Conservation (phyloP, 192 early-diverging fungal genomes). For the Gaertneriomyces sp. region DNA sequence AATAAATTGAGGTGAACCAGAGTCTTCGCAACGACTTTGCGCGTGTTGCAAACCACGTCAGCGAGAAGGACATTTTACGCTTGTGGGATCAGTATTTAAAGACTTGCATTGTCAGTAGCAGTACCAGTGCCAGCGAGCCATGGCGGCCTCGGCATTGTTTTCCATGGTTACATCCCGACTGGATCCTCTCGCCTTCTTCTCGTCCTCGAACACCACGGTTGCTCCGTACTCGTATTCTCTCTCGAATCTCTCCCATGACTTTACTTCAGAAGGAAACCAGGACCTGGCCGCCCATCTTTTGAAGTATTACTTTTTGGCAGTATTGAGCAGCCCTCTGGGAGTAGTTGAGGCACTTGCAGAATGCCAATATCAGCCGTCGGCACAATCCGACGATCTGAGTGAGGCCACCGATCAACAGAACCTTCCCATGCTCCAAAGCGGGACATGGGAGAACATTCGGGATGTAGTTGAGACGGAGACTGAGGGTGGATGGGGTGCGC, state of each 20-base stretch:
- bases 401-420: background rate
- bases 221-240: slow-evolving; percentile 1
- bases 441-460: slow-evolving; percentile 36
- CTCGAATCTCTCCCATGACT: background rate
- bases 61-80: too few species aligned
- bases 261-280: slow-evolving; percentile 9
- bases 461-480: slow-evolving; percentile 36
- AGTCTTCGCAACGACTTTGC: too few species aligned
- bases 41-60: too few species aligned
- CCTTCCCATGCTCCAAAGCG: slow-evolving; percentile 31
- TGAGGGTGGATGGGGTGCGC: slow-evolving; percentile 28
- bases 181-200: slow-evolving; percentile 24
- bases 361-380: slow-evolving; percentile 38
- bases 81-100: too few species aligned
- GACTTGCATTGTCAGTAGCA: too few species aligned
- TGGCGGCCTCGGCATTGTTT: background rate
- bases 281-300: slow-evolving; percentile 33
- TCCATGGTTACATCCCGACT: slow-evolving; percentile 16
- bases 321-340: slow-evolving; percentile 43
- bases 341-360: slow-evolving; percentile 48
- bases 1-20: too few species aligned
- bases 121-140: too few species aligned
- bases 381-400: slow-evolving; percentile 3
- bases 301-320: slow-evolving; percentile 36
- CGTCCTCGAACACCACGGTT: slow-evolving; percentile 7